Base-by-base conservation (phyloP, 306 rosid genomes). In the Carpinus viminea region DNA sequence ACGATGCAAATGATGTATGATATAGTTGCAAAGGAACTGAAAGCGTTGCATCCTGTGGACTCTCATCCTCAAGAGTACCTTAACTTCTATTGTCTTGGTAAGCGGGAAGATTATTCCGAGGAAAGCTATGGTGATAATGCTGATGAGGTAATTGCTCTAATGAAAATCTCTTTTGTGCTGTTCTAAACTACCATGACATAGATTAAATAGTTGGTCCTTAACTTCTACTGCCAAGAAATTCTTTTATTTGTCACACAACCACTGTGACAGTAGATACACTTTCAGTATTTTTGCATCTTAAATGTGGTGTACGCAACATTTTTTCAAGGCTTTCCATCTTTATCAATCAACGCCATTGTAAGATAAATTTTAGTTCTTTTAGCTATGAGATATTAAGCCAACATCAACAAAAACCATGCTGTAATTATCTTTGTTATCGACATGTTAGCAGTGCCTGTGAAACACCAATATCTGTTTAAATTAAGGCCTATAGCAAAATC, bases 81-180 rank as follows among this genome's bases (percentile, higher is more conserved):
- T 71, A 95, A 93, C 76, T 95, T 95, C 82, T 93, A 88, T 84
- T 93, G 99, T 89, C 99, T 95, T 78, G 99, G 99, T 45, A 93
- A 95, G 21, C 92, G 94, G 61, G 99, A 95, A 85, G 61, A 72
- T n/a, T 7, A 62, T 61, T 18, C 74, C 11, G 93, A 84, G 78
- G 85, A 90, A 77, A 52, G 41, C 26, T 50, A 73, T 5, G 57
- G 17, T 77, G 50, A 83, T 62, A 86, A 84, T 78, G 87, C 79
- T 76, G 73, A 82, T 69, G 62, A 59, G 97, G 99, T 95, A 88
- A 85, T 72, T 75, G 56, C 79, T 70, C 38, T 7, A 31, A 64
- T 46, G 72, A 50, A 47, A 71, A 48, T 17, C 24, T 73, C 76
- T 70, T 47, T 56, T 72, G 18, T 79, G 74, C 20, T 57, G 24